Base-by-base conservation (phyloP, 108 stramenopile species). In the Heterococcus sp. region DNA sequence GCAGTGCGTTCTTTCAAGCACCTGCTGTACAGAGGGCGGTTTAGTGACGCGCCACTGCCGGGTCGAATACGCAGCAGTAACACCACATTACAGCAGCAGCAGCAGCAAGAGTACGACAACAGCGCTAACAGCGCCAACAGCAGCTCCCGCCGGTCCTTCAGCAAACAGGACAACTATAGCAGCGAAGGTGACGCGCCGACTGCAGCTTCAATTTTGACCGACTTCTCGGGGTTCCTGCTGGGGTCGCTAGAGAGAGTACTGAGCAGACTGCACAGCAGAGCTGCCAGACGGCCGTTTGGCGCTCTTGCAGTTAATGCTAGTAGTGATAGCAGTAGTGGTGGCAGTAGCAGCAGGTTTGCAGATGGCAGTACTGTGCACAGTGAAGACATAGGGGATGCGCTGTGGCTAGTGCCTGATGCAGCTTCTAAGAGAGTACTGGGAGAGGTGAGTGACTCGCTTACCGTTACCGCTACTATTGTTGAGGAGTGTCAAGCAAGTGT, bases 271-370 rank as follows among this genome's bases (percentile, higher is more conserved):
- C 68, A 78, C 69, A 65, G 35, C 27, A 39, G 77, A 70, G 65
- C 32, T 38, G 68, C 77, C 29, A 39, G 77, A 29, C 68, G 69
- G 28, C 36, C 77, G 32, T 31, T 78, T 58, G 68, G 77, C 68
- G 68, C 2, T 3, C 3, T 32, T 3, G 66, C 3, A 32, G 66
- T 32, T n/a, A 3, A 58, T 21, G 46, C 32, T 29, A 32, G 31
- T 67, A 32, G 66, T 67, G 66, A 32, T 4, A 3, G 66, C 66
- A 32, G 66, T 32, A 32, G 8, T 3, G 66, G 8, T 3, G 66
- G 3, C 8, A 32, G 21, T 4, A 3, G 66, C 66, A 32, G 66
- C 66, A 32, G 8, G 3, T 29, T 3, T 3, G 66, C 8, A 3
- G 66, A n/a, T n/a, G n/a, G n/a, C n/a, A n/a, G n/a, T n/a, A n/a